Evolutionary conservation across 768 basidiomycete genomes (phyloP), one percentile per base, ranked within the genome.

Genomic region (Chalciporus chontae): DNA sequence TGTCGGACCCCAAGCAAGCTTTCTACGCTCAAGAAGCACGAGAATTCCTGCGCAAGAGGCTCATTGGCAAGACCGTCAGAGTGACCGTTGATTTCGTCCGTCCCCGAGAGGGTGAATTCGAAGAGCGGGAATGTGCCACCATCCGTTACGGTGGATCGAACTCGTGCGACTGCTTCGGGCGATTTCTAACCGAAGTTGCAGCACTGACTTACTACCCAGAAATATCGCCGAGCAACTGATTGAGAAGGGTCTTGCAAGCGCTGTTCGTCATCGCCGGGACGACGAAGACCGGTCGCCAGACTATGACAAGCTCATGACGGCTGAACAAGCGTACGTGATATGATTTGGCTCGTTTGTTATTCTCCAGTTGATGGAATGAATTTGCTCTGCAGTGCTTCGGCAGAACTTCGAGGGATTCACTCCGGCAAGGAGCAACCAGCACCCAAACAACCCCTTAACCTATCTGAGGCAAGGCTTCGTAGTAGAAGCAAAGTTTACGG

Each of bases 211-310:
- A 18, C 26, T 26, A 23, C 42, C 15, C 55, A 95, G 90, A 46
- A 97, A 96, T 63, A 74, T 98, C 44, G 89, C 94, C 0, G 94
- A 95, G 62, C 89, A 93, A 64, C 71, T 99, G 29, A 83, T 97
- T 45, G 96, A 97, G 63, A 93, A 92, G 61, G 95, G 96, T 41
- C 72, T 95, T 26, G 91, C 92, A 4, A 87, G 83, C 48, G 87
- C 89, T 9, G 83, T 98, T 23, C 84, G 95, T 40, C 95, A 99
- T 70, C 88, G 85, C 62, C 83, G 91, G 18, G 94, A 95, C 58
- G 95, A 98, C 62, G 95, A 98, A 68, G 90, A 94, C 59, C 81
- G 94, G 41, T 94, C 94, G n/a, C 78, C 87, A 6, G 95, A 97
- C 63, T 92, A 93, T 56, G 96, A 99, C 72, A 94, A 92, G 71